Conservation (phyloP, 2,329 filamentous ascomycete species). For the Phialemoniopsis sp. region DNA sequence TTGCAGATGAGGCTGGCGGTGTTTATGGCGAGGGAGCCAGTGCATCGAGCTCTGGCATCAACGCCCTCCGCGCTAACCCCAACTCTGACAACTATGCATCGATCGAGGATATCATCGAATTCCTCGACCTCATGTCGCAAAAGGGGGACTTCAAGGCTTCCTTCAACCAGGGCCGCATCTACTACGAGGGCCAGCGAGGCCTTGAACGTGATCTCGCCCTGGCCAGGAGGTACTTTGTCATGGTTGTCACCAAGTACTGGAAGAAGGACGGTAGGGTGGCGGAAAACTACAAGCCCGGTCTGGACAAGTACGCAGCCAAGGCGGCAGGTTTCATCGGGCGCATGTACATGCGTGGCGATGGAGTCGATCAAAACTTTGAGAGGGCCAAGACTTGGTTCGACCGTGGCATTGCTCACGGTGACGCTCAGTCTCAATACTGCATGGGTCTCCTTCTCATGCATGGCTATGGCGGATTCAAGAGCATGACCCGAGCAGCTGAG, state of each 20-base stretch:
- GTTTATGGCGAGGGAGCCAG: conserved; percentile 96
- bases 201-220: conserved; percentile 68
- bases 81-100: conserved; percentile 80
- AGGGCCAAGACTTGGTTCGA: conserved; percentile 80
- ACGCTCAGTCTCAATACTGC: conserved; percentile 80
- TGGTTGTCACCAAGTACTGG: conserved; percentile 81
- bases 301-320: conserved; percentile 77
- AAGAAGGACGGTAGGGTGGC: conserved; percentile 68
- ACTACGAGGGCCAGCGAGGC: conserved; percentile 80
- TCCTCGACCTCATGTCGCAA: conserved; percentile 82
- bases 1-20: conserved; percentile 86
- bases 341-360: conserved; percentile 88
- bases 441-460: conserved; percentile 80
- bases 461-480: conserved; percentile 66
- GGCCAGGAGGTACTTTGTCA: conserved; percentile 77
- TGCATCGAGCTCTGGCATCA: conserved; percentile 78
- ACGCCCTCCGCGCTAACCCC: conserved; percentile 69
- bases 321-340: conserved; percentile 83
- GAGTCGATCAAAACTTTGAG: conserved; percentile 72
- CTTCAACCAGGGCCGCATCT: conserved; percentile 78
- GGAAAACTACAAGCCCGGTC: conserved; percentile 63
- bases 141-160: conserved; percentile 88
- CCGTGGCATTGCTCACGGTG: conserved; percentile 69
- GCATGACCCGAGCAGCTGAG: conserved; percentile 68
- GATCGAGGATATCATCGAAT: conserved; percentile 91